A percentile compares a stretch with the other conserved stretches of the same genome.
These are phyloP conservation scores for Cordyceps cicadae DNA, from an alignment of 2,329 filamentous ascomycete species.

Conservation along the genomic window DNA sequence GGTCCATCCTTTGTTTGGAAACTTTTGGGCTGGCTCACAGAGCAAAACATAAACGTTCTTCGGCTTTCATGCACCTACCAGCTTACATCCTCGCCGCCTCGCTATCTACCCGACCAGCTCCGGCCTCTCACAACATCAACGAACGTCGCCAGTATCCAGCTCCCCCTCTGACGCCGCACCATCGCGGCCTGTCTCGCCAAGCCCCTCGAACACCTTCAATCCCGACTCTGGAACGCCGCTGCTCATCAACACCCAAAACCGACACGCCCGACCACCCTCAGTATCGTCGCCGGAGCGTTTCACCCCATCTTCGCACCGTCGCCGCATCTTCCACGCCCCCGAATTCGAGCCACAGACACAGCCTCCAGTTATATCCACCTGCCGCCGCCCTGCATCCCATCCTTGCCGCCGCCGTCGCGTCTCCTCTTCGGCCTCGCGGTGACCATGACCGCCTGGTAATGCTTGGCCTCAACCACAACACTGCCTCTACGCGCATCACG, in stretches of 20 bases:
- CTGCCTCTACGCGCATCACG: slow-evolving; percentile 7
- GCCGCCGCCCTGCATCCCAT: background rate
- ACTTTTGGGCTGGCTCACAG: background rate
- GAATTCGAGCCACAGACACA: slow-evolving; percentile 2
- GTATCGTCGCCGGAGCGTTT: background rate
- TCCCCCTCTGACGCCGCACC: background rate
- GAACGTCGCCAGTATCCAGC: slow-evolving; percentile 4
- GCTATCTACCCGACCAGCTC: background rate
- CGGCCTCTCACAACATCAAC: background rate
- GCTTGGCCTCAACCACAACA: slow-evolving; percentile 1
- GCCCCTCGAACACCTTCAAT: background rate
- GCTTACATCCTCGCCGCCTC: slow-evolving; percentile 4
- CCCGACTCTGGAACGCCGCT: slow-evolving; percentile 4
- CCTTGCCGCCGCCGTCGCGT: slow-evolving; percentile 2
- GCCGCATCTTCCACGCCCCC: background rate
- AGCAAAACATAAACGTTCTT: background rate
- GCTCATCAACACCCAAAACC: background rate
- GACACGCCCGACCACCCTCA: background rate
- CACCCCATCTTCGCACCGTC: background rate
- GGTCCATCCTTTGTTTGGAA: background rate
- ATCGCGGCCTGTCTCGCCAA: background rate
- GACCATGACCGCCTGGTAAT: slow-evolving; percentile 6
- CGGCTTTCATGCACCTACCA: slow-evolving; percentile 7
- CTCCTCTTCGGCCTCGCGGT: slow-evolving; percentile 1
- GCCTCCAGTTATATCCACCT: background rate